phyloP scores from a whole-genome alignment of 257 asterid genomes.

The Penstemon newberryi region DNA sequence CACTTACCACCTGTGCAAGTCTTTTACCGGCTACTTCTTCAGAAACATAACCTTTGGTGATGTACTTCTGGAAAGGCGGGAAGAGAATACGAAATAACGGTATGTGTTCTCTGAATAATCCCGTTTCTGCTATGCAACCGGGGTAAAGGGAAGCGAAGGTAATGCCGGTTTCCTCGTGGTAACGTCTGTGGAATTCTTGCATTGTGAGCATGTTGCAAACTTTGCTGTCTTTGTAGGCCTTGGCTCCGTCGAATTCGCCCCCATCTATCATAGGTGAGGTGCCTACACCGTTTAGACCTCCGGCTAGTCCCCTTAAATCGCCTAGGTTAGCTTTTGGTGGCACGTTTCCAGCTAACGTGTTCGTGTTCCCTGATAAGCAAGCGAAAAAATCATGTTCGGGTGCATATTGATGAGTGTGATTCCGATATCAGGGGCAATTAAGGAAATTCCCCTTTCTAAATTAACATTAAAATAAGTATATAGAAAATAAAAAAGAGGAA shows the following conservation, averaged over 20 bases:
- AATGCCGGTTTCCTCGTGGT: constrained; percentile 73
- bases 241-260: constrained; percentile 88
- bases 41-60: constrained; percentile 89
- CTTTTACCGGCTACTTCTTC: constrained; percentile 86
- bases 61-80: constrained; percentile 90
- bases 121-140: constrained; percentile 89
- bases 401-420: too few species aligned
- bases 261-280: constrained; percentile 88
- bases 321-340: constrained; percentile 97
- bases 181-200: constrained; percentile 89
- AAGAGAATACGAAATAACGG: constrained; percentile 84
- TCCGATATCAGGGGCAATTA: too few species aligned
- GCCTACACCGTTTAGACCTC: constrained; percentile 66
- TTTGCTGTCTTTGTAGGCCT: constrained; percentile 95
- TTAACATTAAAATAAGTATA: too few species aligned
- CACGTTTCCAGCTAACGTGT: constrained; percentile 97
- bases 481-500: too few species aligned
- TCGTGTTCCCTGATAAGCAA: constrained; percentile 67
- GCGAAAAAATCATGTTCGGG: not conserved
- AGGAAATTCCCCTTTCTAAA: too few species aligned
- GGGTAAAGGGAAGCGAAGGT: constrained; percentile 86
- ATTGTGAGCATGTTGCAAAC: constrained; percentile 96
- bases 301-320: constrained; percentile 80
- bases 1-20: constrained; percentile 92
- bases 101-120: constrained; percentile 81